Evolutionary conservation across 1,284 basidiomycete genomes (phyloP), one percentile per base, ranked within the genome.

Genomic region (Neonothopanus nambi): DNA sequence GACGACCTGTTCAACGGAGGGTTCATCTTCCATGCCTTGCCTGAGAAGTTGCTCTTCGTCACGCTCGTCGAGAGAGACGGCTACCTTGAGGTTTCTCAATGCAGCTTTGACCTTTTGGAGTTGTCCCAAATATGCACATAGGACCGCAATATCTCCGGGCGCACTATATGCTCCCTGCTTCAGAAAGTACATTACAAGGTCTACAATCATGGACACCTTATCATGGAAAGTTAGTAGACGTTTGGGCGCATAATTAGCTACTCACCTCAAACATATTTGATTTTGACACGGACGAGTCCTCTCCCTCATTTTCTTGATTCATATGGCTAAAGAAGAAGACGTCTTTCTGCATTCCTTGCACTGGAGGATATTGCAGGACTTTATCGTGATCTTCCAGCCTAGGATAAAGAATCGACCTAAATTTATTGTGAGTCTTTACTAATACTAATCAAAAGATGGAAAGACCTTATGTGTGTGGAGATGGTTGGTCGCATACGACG

Each of bases 41-140:
- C 78, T 76, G 3, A 72, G 77, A 0, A 90, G 73, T 7, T 77
- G 77, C 6, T 73, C 75, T 61, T 84, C 74, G 59, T 91, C 89
- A 5, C 82, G 74, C 51, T 89, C 88, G 58, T 89, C 87, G 28
- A 91, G 76, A 20, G 84, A 67, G 2, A 89, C 79, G 0, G 78
- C 75, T 12, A 91, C 76, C 46, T 81, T 35, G 56, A 35, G 69
- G 2, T 69, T 61, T 18, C 65, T 58, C 7, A 87, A 67, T 0
- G 75, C 78, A 51, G 82, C 77, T 28, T 80, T 70, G 11, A 90
- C 71, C 30, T 77, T 75, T 2, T 79, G 76, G 2, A 91, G 72
- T 61, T 91, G 89, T 0, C 89, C 87, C 3, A 89, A 77, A 62
- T 91, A 91, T 0, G 87, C 86, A 59, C 85, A 88, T 9, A 91